Percentiles rank a stretch among this genome's conserved stretches.
phyloP scores from a whole-genome alignment of 2,329 filamentous ascomycete genomes.

The Zalaria obscura region DNA sequence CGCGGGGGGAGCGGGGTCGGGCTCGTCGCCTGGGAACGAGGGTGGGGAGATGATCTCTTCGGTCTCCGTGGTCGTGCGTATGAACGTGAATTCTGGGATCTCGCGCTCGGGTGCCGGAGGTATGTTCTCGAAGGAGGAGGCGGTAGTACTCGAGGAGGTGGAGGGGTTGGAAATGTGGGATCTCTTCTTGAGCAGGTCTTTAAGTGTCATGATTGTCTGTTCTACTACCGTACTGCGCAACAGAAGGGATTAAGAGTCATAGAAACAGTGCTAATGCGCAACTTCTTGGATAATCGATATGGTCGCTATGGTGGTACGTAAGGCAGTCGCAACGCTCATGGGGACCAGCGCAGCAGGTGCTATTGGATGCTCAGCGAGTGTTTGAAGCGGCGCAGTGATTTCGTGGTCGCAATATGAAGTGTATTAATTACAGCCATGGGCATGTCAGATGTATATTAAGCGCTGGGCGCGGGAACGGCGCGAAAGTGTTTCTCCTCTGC shows the following conservation, averaged over 20 bases:
- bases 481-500: background rate
- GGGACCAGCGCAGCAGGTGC: background rate
- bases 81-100: conserved; percentile 61
- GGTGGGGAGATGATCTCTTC: conserved; percentile 69
- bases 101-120: conserved; percentile 19
- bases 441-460: background rate
- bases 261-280: too few relatives aligned
- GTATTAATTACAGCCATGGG: background rate
- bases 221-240: too few relatives aligned
- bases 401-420: background rate
- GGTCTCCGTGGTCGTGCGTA: conserved; percentile 68
- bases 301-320: background rate
- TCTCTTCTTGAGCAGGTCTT: conserved; percentile 13
- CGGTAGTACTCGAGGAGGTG: background rate
- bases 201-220: conserved; percentile 4
- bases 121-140: conserved; percentile 11
- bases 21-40: conserved; percentile 30
- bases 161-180: conserved; percentile 1
- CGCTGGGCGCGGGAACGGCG: background rate
- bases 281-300: too few relatives aligned
- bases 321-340: background rate
- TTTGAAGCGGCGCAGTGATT: background rate
- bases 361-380: background rate
- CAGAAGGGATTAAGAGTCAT: too few relatives aligned
- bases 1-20: background rate